Evolutionary conservation across 306 rosid genomes (phyloP).

Genomic region (Ziziphus jujuba): DNA sequence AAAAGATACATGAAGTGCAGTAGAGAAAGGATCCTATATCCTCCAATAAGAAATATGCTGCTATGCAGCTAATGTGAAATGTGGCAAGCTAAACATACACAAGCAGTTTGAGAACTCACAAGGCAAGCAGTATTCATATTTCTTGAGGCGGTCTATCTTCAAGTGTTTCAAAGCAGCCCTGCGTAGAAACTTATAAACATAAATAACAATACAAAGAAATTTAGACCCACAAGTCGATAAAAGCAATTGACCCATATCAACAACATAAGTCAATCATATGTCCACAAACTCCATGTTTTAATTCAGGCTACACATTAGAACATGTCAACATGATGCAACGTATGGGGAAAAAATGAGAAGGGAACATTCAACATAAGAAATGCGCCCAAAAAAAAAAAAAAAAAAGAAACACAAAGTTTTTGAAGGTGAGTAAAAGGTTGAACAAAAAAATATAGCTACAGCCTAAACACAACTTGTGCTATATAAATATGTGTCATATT

Average conservation of each 20-base stretch:
- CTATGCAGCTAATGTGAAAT: not conserved
- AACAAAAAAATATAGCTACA: too few relatives aligned
- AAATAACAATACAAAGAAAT: not conserved
- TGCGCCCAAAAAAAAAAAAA: too few relatives aligned
- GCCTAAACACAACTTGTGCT: too few relatives aligned
- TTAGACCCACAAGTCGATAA: conserved; percentile 12
- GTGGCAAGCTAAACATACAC: conserved; percentile 6
- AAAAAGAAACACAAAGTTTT: not conserved
- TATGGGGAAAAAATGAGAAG: not conserved
- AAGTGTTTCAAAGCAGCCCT: conserved; percentile 86
- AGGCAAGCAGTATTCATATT: conserved; percentile 84
- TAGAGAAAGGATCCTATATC: not conserved
- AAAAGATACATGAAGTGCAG: not conserved
- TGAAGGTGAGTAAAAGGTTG: too few relatives aligned
- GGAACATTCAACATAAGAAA: not conserved
- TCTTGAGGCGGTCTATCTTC: conserved; percentile 81
- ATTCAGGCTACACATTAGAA: not conserved
- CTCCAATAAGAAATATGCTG: not conserved
- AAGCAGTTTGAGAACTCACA: conserved; percentile 49
- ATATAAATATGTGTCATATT: too few relatives aligned
- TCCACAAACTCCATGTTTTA: too few relatives aligned
- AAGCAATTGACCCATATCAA: not conserved
- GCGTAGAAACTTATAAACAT: conserved; percentile 5
- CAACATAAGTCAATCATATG: not conserved
- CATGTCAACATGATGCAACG: not conserved